A percentile compares a stretch with the other conserved stretches of the same genome.
Conservation (phyloP, 2,329 filamentous ascomycete species). For the Pestalotiopsis sp. region DNA sequence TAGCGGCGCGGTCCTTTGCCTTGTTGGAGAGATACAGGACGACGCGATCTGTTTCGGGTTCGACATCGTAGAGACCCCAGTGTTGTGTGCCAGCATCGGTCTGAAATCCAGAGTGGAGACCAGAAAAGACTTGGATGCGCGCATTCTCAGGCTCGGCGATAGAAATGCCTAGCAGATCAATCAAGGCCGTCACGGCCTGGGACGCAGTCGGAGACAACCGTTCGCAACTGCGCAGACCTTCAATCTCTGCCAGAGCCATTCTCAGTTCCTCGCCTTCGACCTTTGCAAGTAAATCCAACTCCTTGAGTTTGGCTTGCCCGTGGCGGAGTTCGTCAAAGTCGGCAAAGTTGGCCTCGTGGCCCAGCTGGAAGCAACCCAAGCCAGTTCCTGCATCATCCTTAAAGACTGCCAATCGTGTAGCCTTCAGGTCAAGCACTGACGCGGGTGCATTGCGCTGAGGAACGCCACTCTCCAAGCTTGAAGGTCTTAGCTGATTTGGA, state of each 20-base stretch:
- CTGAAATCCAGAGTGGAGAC: constrained; percentile 6
- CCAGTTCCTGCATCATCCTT: not conserved
- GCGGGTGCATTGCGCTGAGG: not conserved
- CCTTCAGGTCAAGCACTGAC: not conserved
- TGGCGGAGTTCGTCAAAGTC: not conserved
- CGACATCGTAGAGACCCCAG: constrained; percentile 8
- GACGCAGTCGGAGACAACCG: not conserved
- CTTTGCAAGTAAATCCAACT: constrained; percentile 3
- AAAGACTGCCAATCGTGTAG: not conserved
- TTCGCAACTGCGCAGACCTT: not conserved
- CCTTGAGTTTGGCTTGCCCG: not conserved
- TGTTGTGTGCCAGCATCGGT: not conserved
- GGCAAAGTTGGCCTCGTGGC: constrained; percentile 3
- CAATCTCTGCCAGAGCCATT: not conserved
- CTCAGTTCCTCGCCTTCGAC: not conserved
- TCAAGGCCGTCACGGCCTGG: not conserved
- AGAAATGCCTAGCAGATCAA: not conserved
- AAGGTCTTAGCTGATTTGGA: not conserved
- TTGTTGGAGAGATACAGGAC: constrained; percentile 7
- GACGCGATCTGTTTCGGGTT: not conserved
- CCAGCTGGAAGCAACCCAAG: constrained; percentile 5
- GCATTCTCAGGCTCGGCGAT: not conserved
- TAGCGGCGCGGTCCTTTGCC: constrained; percentile 3
- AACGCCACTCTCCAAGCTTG: not conserved
- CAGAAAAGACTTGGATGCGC: not conserved